Evolutionary conservation across 345 rosid species (phyloP), one percentile per base, ranked within the genome.

Genomic region (Cardiospermum halicacabum): DNA sequence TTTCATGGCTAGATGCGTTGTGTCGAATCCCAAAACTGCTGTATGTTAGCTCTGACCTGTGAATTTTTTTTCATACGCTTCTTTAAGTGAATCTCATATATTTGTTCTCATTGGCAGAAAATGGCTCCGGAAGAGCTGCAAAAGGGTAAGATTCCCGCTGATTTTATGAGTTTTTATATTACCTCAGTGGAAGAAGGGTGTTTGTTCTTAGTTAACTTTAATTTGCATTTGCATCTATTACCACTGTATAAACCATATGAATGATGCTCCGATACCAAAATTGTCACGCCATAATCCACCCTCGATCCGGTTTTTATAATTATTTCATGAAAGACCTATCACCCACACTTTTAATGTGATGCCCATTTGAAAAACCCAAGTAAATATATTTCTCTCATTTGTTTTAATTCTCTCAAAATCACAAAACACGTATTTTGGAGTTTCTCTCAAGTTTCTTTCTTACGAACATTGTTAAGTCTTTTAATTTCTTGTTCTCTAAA

Each of bases 1-100:
- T 78, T 93, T 93, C 70, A 85, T 93, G 89, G 98, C 97, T 11
- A 90, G 84, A 76, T 90, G 98, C 81, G 73, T 90, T 31, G 49
- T 88, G 37, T 85, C 92, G 34, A 88, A 85, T 74, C 94, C 98
- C 24, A 90, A 88, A 72, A 80, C 94, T 71, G 78, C 73, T 89
- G 95, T 85, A 76, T 64, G 13, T 63, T 24, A 1, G 25, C 30
- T 11, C 37, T 42, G 30, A 49, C 55, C 34, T 39, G 15, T 51
- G 24, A 49, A 34, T 34, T 24, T 12, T 12, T 31, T 3, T 6
- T 60, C 37, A 3, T 53, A 11, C 31, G 37, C 28, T 36, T 47
- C 13, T n/a, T n/a, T 19, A 47, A 4, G n/a, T 50, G 42, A 37
- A 49, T 70, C 67, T 72, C 39, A 75, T 51, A n/a, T 48, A 55